Evolutionary conservation across 257 asterid genomes (phyloP).

Genomic region (Ligustrum vulgare): DNA sequence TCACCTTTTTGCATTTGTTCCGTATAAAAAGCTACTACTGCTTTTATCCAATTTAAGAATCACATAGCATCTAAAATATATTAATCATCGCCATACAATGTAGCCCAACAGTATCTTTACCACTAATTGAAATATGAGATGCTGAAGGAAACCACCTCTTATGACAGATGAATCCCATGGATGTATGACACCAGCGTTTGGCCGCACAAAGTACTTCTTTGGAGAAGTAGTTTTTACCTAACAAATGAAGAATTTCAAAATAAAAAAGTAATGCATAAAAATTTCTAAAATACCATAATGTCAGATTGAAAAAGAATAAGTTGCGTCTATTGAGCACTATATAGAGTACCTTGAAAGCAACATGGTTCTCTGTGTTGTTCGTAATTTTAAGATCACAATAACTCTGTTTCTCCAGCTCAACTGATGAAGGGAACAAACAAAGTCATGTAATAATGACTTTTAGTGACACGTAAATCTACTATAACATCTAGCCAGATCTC

Average conservation of each 20-base stretch:
- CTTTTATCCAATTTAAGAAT: background rate
- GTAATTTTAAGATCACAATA: constrained; percentile 78
- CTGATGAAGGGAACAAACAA: constrained; percentile 31
- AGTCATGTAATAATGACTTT: background rate
- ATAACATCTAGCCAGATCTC: background rate
- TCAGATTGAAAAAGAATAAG: background rate
- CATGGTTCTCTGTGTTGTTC: constrained; percentile 65
- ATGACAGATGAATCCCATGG: constrained; percentile 75
- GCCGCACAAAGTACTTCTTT: constrained; percentile 81
- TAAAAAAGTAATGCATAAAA: background rate
- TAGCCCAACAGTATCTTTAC: background rate
- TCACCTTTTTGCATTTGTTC: background rate
- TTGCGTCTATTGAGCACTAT: background rate
- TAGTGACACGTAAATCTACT: background rate
- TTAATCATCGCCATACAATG: background rate
- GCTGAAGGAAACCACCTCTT: constrained; percentile 53
- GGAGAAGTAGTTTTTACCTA: constrained; percentile 94
- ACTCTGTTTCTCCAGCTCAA: constrained; percentile 83
- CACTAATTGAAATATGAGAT: background rate
- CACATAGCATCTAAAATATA: background rate
- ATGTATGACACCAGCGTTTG: constrained; percentile 67
- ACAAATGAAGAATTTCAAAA: background rate
- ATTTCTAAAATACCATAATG: background rate
- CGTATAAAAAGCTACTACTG: background rate
- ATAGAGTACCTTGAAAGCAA: constrained; percentile 71